Conservation (phyloP, 1,284 basidiomycete genomes). For the Leccinum huronense region DNA sequence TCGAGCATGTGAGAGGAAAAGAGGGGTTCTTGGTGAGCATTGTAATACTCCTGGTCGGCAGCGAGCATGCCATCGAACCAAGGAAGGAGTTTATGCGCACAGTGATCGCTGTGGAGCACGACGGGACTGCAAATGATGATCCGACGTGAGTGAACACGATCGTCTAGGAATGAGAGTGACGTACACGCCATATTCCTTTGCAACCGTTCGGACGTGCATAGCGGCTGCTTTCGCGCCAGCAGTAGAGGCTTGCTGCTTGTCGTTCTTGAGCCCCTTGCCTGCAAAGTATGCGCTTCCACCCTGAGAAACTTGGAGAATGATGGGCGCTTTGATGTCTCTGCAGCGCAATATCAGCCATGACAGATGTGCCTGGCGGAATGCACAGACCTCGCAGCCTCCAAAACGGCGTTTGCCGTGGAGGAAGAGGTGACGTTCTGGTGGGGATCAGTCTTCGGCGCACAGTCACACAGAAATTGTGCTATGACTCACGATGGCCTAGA, state of each 20-base stretch:
- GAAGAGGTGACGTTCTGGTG: conserved; percentile 70
- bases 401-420: conserved; percentile 70
- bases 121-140: conserved; percentile 66
- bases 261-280: conserved; percentile 95
- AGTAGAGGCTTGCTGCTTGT: conserved; percentile 96
- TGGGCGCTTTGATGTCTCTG: conserved; percentile 90
- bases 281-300: conserved; percentile 97
- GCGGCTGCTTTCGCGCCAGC: conserved; percentile 91
- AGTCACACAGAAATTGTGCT: conserved; percentile 6
- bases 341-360: conserved; percentile 8
- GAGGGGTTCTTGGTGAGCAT: conserved; percentile 85
- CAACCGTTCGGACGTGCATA: conserved; percentile 86
- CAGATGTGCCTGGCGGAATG: not conserved
- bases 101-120: conserved; percentile 98
- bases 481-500: conserved; percentile 59
- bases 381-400: conserved; percentile 69
- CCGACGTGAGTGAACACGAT: conserved; percentile 1
- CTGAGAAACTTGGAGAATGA: conserved; percentile 98
- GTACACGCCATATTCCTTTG: conserved; percentile 88
- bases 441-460: conserved; percentile 6
- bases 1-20: conserved; percentile 99
- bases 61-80: conserved; percentile 99
- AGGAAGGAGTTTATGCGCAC: conserved; percentile 95
- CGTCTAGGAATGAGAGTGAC: conserved; percentile 34
- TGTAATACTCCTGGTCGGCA: conserved; percentile 94